Evolutionary conservation across 2,329 filamentous ascomycete genomes (phyloP).

Genomic region (Mariannaea elegans): DNA sequence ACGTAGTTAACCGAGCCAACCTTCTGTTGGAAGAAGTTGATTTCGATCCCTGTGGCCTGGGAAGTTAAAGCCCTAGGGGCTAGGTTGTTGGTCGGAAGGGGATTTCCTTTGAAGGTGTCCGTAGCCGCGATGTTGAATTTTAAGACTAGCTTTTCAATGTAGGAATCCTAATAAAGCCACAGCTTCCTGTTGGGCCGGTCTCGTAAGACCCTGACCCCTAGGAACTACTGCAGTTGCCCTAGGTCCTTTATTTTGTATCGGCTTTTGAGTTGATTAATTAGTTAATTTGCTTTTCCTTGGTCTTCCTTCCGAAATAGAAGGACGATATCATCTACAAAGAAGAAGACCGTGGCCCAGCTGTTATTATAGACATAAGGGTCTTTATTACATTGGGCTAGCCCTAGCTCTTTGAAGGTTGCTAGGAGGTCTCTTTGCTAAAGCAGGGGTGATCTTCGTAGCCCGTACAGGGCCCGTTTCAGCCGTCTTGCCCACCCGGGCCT

Average conservation of each 20-base stretch:
- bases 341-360: background rate
- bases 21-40: background rate
- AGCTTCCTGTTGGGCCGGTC: background rate
- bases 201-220: background rate
- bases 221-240: background rate
- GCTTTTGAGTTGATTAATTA: background rate
- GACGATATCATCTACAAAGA: constrained; percentile 1
- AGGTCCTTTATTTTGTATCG: background rate
- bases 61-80: background rate
- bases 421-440: background rate
- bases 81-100: background rate
- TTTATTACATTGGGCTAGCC: background rate
- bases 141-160: background rate
- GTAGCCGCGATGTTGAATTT: background rate
- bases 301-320: background rate
- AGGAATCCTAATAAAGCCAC: background rate
- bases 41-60: background rate
- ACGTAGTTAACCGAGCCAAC: constrained; percentile 2
- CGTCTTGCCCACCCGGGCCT: background rate
- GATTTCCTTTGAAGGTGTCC: background rate
- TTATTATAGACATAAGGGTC: background rate
- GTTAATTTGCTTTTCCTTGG: background rate
- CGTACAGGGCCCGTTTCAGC: background rate
- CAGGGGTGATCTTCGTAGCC: background rate
- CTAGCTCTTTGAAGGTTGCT: background rate